Evolutionary conservation across 1,284 basidiomycete genomes (phyloP), one percentile per base, ranked within the genome.

Genomic region (Fomitopsis pinicola): DNA sequence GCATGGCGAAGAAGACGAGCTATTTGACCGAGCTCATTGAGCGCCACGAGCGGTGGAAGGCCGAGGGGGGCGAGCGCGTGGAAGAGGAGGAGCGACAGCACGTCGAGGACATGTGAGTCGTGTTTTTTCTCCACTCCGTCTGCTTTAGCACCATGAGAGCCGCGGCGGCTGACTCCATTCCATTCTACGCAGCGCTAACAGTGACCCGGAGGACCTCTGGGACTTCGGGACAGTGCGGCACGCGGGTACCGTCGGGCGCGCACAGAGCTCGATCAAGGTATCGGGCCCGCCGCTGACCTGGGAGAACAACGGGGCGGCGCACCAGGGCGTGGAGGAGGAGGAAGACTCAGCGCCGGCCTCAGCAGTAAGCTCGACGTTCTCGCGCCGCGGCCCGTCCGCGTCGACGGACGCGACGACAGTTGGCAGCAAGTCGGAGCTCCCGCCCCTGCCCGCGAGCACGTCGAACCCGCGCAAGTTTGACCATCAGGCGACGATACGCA

Each of bases 11-110:
- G 79, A 97, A 97, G 80, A 91, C 95, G 4, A 92, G 77, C 68
- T 97, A 97, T 71, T 80, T 98, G 63, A 97, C 95, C 0, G 97
- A 98, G 72, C 82, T 99, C 54, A 97, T 98, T 68, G 96, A 98
- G 68, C 84, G 95, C 40, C 91, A 95, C 67, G 95, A 98, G 69
- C 83, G 93, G 66, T 99, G 95, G 95, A 91, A 85, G 73, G 87
- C 87, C n/a, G 94, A 94, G 72, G 94, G 91, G n/a, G 93, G 92
- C 14, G 88, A 86, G 45, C 82, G 87, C 55, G 76, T 80, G 7
- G 88, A 90, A 57, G 91, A 94, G 64, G 88, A 89, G 54, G 88
- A 89, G 59, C 80, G 82, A 60, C 79, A 83, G 52, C 76, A 75
- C 38, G 77, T 80, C 22, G 82, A 87, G 57, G 88, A 91, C 60